These are phyloP conservation scores for Dothistroma pini DNA, from an alignment of 2,329 filamentous ascomycete genomes.

Conservation along the genomic window DNA sequence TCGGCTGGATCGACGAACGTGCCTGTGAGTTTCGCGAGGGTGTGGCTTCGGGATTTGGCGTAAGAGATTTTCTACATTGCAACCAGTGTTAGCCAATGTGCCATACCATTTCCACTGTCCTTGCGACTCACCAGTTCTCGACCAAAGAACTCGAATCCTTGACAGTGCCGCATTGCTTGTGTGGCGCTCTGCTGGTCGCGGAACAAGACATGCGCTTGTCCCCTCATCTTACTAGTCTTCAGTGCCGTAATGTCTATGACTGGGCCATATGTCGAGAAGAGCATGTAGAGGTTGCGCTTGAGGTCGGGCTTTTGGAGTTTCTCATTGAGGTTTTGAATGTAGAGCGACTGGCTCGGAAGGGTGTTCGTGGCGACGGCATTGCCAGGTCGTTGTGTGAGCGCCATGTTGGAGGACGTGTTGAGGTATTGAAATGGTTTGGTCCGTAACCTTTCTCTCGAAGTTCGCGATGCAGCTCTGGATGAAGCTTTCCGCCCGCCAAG, in stretches of 20 bases:
- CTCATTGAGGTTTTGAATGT: constrained; percentile 81
- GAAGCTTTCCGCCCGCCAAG: neutral
- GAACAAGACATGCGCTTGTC: constrained; percentile 91
- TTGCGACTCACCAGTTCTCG: constrained; percentile 67
- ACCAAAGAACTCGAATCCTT: constrained; percentile 83
- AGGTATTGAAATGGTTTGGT: neutral
- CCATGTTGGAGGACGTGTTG: neutral
- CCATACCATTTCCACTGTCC: neutral
- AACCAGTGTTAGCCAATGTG: neutral
- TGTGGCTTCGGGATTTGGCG: constrained; percentile 83
- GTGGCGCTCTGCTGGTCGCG: constrained; percentile 87
- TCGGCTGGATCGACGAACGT: constrained; percentile 63
- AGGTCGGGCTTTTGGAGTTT: constrained; percentile 89
- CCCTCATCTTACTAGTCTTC: constrained; percentile 88
- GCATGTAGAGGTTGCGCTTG: constrained; percentile 80
- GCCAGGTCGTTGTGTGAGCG: constrained; percentile 8
- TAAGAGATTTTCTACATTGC: constrained; percentile 77
- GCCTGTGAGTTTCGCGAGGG: constrained; percentile 86
- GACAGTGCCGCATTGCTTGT: constrained; percentile 84
- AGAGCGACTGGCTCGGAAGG: constrained; percentile 59
- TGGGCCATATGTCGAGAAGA: constrained; percentile 90
- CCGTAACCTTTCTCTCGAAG: neutral
- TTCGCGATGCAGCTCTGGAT: neutral
- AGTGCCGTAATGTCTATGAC: constrained; percentile 89
- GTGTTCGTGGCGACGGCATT: constrained; percentile 11